Evolutionary conservation across 2,329 filamentous ascomycete species (phyloP).

Genomic region (Phaeosphaeriaceae sp.): DNA sequence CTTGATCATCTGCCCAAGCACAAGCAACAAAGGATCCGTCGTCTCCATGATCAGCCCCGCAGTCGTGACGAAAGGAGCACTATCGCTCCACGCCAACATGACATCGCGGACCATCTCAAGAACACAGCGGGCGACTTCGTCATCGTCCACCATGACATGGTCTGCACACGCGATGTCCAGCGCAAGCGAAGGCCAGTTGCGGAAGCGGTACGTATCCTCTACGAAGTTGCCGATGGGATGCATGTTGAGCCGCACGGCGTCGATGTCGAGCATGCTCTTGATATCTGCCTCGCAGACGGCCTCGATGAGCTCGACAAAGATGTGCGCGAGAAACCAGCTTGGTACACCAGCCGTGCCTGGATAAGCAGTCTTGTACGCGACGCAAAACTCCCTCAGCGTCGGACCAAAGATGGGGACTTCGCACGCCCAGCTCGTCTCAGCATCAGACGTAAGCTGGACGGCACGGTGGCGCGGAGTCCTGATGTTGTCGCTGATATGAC

Average conservation of each 20-base stretch:
- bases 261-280: constrained; percentile 5
- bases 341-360: constrained; percentile 2
- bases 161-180: background rate
- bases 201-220: background rate
- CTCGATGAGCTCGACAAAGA: constrained; percentile 15
- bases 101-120: constrained; percentile 8
- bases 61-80: background rate
- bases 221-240: constrained; percentile 1
- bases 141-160: background rate
- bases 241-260: background rate
- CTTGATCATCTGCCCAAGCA: background rate
- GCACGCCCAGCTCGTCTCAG: constrained; percentile 8
- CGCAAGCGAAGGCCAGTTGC: background rate
- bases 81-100: constrained; percentile 11
- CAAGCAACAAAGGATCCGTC: constrained; percentile 2
- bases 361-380: background rate
- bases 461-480: background rate
- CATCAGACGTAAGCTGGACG: constrained; percentile 2
- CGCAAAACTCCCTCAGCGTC: constrained; percentile 14
- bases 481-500: background rate
- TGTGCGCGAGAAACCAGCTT: constrained; percentile 20
- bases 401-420: constrained; percentile 16
- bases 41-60: background rate
- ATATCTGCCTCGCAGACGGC: constrained; percentile 10
- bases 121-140: constrained; percentile 6